Conservation (phyloP, 2,329 filamentous ascomycete genomes). For the Microcyclosporella mali region DNA sequence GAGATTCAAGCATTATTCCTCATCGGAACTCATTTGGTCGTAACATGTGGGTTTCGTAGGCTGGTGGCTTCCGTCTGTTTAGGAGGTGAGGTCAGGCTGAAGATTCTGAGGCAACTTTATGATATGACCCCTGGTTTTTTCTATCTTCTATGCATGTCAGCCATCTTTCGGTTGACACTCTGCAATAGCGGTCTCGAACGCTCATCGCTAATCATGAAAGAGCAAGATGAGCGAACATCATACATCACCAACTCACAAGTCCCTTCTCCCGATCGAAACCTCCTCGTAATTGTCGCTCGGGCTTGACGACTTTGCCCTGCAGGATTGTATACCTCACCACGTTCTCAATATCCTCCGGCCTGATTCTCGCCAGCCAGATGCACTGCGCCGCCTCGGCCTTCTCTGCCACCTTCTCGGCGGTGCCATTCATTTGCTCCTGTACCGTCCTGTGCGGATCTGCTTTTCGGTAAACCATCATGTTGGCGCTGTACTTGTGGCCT, state of each 20-base stretch:
- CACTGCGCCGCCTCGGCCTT: conserved; percentile 65
- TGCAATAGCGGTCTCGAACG: too few species aligned
- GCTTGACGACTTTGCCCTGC: conserved; percentile 91
- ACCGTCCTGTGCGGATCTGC: conserved; percentile 32
- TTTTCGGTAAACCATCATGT: conserved; percentile 82
- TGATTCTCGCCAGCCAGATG: conserved; percentile 82
- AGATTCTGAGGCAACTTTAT: too few species aligned
- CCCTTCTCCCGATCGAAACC: conserved; percentile 82
- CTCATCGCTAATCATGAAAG: background rate
- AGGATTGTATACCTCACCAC: conserved; percentile 82
- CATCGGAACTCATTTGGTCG: too few species aligned
- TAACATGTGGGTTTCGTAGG: too few species aligned
- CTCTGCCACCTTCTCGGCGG: conserved; percentile 34
- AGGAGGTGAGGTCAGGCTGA: too few species aligned
- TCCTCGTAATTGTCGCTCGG: conserved; percentile 73
- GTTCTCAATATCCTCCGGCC: conserved; percentile 87
- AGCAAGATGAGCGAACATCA: too few species aligned
- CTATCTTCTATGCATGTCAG: background rate
- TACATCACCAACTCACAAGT: conserved; percentile 72
- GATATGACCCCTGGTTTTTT: too few species aligned
- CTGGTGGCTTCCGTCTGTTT: too few species aligned
- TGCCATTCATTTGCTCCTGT: conserved; percentile 17
- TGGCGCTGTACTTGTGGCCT: conserved; percentile 93
- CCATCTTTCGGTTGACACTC: too few species aligned
- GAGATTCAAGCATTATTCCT: too few species aligned